Evolutionary conservation across 345 rosid genomes (phyloP), one percentile per base, ranked within the genome.

Genomic region (Mallotus nudiflorus): DNA sequence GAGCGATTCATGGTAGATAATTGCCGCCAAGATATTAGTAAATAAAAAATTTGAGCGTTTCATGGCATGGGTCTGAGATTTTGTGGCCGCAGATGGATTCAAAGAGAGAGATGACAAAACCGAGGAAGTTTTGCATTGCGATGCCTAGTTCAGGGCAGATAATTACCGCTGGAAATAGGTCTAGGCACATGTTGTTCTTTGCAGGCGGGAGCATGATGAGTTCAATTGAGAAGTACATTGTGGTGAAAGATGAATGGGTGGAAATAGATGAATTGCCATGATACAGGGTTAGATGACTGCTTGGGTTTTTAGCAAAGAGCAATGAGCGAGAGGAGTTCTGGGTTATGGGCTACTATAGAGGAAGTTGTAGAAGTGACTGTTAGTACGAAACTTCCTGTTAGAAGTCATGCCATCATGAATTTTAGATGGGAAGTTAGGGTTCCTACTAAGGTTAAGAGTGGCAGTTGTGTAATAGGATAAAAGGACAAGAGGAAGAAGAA

Each of bases 301-400:
- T 80, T 37, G 98, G 98, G 22, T 87, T 94, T 75, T 15, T 88
- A 46, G 82, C 73, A 13, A 78, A 77, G 57, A 73, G 72, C 66
- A 6, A 81, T 73, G 33, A 79, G 77, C 55, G 74, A 77, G 28
- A 81, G 71, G 94, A 94, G 72, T 94, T 94, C n/a, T 88, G 96
- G 97, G 97, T 94, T 50, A 88, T 94, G 95, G 98, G 98, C 59
- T 97, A 97, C 2, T 94, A 94, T 37, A 93, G 93, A 16, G 88
- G n/a, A n/a, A n/a, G n/a, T n/a, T 0, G 69, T 90, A 8, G 95
- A 94, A 72, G 81, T 91, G 16, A 77, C 90, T 20, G 98, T 97
- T 37, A 86, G 77, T 82, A 91, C 98, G 42, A 75, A 69, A 25
- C 68, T 94, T 4, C 97, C 98, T 4, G 81, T 91, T 40, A 85